Percentiles rank a stretch among this genome's conserved stretches.
Evolutionary conservation across 345 rosid species (phyloP).

Genomic region (Anacardium occidentale): DNA sequence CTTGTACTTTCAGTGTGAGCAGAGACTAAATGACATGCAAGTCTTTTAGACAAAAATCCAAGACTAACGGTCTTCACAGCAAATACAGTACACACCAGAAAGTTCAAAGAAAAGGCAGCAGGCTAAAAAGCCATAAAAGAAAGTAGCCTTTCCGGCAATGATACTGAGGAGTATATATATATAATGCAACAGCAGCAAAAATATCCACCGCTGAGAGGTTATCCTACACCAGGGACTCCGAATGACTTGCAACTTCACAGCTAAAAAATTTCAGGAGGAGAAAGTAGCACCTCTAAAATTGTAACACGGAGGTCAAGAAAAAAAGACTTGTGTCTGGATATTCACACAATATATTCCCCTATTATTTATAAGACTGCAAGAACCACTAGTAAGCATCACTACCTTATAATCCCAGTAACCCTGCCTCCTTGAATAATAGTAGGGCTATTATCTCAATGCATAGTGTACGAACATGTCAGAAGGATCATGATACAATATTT

Average conservation of each 20-base stretch:
- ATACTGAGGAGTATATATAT: neutral
- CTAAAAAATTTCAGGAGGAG: neutral
- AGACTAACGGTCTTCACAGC: neutral
- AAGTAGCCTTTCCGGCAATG: neutral
- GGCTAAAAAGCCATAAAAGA: neutral
- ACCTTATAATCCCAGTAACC: neutral
- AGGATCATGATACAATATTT: neutral
- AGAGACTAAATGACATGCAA: slow-evolving; percentile 7
- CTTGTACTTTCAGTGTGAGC: neutral
- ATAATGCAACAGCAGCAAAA: neutral
- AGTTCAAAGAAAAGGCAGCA: neutral
- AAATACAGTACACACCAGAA: neutral
- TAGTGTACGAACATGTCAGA: neutral
- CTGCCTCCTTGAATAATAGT: neutral
- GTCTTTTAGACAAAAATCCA: neutral
- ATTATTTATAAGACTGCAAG: neutral
- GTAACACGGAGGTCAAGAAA: neutral
- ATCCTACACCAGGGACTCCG: neutral
- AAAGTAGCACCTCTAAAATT: neutral
- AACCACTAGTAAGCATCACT: neutral
- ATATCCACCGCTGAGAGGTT: neutral
- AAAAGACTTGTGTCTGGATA: neutral
- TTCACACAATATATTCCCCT: neutral
- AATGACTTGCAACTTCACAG: slow-evolving; percentile 2
- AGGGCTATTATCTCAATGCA: neutral